phyloP scores from a whole-genome alignment of 257 asterid species.

The Marsdenia floribunda region DNA sequence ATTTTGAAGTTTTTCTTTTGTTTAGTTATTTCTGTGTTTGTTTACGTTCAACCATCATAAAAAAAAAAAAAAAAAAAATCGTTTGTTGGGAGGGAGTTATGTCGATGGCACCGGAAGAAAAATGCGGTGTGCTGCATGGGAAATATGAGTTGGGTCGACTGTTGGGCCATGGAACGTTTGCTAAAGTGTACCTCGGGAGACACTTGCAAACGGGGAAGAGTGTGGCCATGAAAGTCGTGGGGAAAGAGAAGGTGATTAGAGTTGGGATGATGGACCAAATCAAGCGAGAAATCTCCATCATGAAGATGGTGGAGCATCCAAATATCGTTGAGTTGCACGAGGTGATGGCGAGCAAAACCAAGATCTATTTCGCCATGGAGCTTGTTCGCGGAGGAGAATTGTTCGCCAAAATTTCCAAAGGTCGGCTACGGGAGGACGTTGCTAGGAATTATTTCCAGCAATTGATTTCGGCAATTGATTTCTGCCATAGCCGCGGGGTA shows the following conservation, averaged over 20 bases:
- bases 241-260: slow-evolving; percentile 46
- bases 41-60: background rate
- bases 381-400: slow-evolving; percentile 49
- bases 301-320: slow-evolving; percentile 56
- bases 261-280: slow-evolving; percentile 65
- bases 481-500: slow-evolving; percentile 55
- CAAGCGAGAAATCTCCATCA: slow-evolving; percentile 47
- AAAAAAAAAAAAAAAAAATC: too few relatives aligned
- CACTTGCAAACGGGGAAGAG: slow-evolving; percentile 38
- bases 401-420: slow-evolving; percentile 38
- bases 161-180: slow-evolving; percentile 60
- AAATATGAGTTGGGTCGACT: slow-evolving; percentile 51
- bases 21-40: background rate
- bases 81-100: background rate
- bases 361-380: slow-evolving; percentile 53
- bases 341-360: slow-evolving; percentile 54
- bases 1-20: background rate
- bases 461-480: slow-evolving; percentile 45
- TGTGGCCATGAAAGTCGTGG: slow-evolving; percentile 53
- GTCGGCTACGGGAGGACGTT: slow-evolving; percentile 41
- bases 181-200: slow-evolving; percentile 47
- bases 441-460: slow-evolving; percentile 54
- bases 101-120: slow-evolving; percentile 49
- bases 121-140: slow-evolving; percentile 47
- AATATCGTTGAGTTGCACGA: slow-evolving; percentile 52